phyloP scores from a whole-genome alignment of 768 basidiomycete genomes.

The Gelatoporia subvermispora region DNA sequence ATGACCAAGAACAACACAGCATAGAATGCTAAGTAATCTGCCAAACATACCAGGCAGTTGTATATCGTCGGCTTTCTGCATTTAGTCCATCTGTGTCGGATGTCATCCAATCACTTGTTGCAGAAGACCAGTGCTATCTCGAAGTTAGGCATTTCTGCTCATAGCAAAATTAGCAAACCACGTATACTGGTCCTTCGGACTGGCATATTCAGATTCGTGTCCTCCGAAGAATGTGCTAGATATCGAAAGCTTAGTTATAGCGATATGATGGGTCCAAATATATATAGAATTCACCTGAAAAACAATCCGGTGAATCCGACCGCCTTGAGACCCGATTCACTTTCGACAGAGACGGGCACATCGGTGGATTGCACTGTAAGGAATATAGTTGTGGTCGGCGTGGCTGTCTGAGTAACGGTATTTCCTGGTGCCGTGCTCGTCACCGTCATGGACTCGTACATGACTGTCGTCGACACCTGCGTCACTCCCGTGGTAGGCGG shows the following conservation, averaged over 20 bases:
- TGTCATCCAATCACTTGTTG: too few relatives aligned
- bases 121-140: too few relatives aligned
- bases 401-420: background rate
- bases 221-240: slow-evolving; percentile 76
- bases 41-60: too few relatives aligned
- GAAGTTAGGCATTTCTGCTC: slow-evolving; percentile 14
- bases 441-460: background rate
- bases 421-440: background rate
- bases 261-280: background rate
- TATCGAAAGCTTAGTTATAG: background rate
- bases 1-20: too few relatives aligned
- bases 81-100: too few relatives aligned
- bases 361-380: background rate
- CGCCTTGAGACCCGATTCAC: slow-evolving; percentile 6
- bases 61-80: too few relatives aligned
- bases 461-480: too few relatives aligned
- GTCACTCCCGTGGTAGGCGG: background rate
- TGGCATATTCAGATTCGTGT: slow-evolving; percentile 59
- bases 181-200: slow-evolving; percentile 67
- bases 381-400: background rate
- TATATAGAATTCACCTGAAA: slow-evolving; percentile 58
- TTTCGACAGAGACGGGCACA: background rate
- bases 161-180: slow-evolving; percentile 74
- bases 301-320: slow-evolving; percentile 52
- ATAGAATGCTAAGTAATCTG: too few relatives aligned